Evolutionary conservation across 129 eudicot genomes (phyloP).

Genomic region (Lactuca saligna): DNA sequence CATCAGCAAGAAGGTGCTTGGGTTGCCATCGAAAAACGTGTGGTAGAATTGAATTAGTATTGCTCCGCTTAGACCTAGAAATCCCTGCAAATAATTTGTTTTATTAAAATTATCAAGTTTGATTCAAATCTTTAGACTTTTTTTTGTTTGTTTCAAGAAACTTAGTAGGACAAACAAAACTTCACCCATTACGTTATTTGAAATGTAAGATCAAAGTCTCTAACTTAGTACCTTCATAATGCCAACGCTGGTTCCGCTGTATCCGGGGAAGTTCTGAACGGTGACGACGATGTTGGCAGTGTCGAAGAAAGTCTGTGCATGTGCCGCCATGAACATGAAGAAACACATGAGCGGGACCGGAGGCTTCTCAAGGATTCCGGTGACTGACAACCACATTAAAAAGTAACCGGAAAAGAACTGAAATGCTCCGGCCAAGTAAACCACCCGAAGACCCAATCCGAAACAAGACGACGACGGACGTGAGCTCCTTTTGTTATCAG

Average conservation of each 20-base stretch:
- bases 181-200: too few relatives aligned
- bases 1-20: slow-evolving; percentile 60
- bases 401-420: slow-evolving; percentile 75
- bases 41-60: slow-evolving; percentile 69
- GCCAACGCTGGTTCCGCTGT: slow-evolving; percentile 73
- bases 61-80: slow-evolving; percentile 92
- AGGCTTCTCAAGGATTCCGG: slow-evolving; percentile 50
- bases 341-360: slow-evolving; percentile 58
- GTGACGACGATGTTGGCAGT: slow-evolving; percentile 75
- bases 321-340: slow-evolving; percentile 78
- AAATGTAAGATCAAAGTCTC: not conserved
- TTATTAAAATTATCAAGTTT: too few relatives aligned
- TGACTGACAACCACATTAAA: slow-evolving; percentile 67
- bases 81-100: slow-evolving; percentile 46
- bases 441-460: slow-evolving; percentile 55
- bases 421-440: slow-evolving; percentile 62
- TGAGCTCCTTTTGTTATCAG: slow-evolving; percentile 8
- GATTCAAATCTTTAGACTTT: too few relatives aligned
- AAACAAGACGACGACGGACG: not conserved
- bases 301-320: slow-evolving; percentile 84
- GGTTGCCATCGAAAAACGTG: slow-evolving; percentile 50
- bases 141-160: too few relatives aligned
- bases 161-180: too few relatives aligned
- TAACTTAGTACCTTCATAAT: slow-evolving; percentile 74
- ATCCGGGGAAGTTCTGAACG: slow-evolving; percentile 71